phyloP scores from a whole-genome alignment of 345 rosid species.

The Gossypium sturtianum region DNA sequence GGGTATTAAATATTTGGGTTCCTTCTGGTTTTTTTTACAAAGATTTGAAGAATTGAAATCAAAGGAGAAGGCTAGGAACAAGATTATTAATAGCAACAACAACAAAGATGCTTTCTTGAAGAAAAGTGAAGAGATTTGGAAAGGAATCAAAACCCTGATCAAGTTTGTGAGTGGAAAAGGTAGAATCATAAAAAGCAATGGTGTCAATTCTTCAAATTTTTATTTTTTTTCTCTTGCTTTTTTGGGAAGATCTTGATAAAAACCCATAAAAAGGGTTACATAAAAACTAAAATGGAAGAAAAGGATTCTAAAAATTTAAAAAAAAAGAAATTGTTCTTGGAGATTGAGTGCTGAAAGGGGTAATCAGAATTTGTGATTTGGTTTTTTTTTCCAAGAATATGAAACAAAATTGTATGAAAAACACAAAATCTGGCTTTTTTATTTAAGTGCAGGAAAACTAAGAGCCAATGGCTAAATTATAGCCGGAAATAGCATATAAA shows the following conservation, averaged over 20 bases:
- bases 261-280: not conserved
- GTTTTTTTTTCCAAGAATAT: not conserved
- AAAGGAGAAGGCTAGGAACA: conserved; percentile 14
- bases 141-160: conserved; percentile 39
- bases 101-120: conserved; percentile 23
- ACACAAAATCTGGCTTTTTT: not conserved
- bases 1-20: not conserved
- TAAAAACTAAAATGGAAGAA: not conserved
- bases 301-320: not conserved
- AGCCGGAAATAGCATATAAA: not conserved
- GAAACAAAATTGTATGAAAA: not conserved
- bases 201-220: conserved; percentile 9
- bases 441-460: conserved; percentile 1
- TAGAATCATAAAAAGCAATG: conserved; percentile 28
- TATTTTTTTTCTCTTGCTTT: not conserved
- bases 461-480: not conserved
- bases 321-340: not conserved
- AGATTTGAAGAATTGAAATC: conserved; percentile 3
- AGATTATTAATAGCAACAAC: conserved; percentile 18
- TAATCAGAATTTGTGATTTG: not conserved
- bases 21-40: conserved; percentile 6
- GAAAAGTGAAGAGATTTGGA: conserved; percentile 12
- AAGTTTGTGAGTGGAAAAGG: conserved; percentile 20
- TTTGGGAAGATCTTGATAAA: not conserved
- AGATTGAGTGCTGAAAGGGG: not conserved